Base-by-base conservation (phyloP, 768 basidiomycete genomes). In the Lenzites betulinus region DNA sequence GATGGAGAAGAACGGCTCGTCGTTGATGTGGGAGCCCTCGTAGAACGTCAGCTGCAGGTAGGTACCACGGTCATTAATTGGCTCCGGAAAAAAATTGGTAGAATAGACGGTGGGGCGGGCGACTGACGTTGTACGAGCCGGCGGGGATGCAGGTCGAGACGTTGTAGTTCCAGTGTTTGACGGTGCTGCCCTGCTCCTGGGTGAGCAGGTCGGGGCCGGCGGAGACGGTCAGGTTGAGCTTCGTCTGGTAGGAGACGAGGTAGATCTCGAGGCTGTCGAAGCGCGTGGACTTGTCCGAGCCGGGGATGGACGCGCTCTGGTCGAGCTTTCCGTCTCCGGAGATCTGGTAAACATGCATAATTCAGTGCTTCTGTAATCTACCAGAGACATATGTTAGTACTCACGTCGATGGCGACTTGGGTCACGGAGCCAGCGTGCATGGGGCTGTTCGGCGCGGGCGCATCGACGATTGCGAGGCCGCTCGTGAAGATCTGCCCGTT, bases 311-410 rank as follows among this genome's bases (percentile, higher is more conserved):
- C n/a, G 77, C 75, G 43, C 54, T 63, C 23, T 73, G 57, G 36
- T 75, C 70, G 13, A 82, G 70, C 43, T 78, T 75, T 22, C 81
- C 80, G 64, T 82, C 71, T 4, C 80, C 81, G 30, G 80, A 81
- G 1, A 82, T 63, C 74, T 76, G 48, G 15, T 0, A 47, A n/a
- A 5, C 28, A 43, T 13, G 46, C 11, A 20, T 36, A 18, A 30
- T 18, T 11, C n/a, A 13, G 2, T 28, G 30, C 30, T 33, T 11
- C 6, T 33, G 30, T 33, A 33, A 11, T 5, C 30, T 13, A 2
- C 12, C 1, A 8, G n/a, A 2, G 13, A 7, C 4, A 25, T 18
- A 30, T 20, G 18, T 25, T 9, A 18, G 4, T 18, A 44, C 64
- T 7, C 41, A 76, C 75, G 56, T 78, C 76, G 52, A 76, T 70